Evolutionary conservation across 345 rosid genomes (phyloP).

Genomic region (Euphorbia pulcherrima): DNA sequence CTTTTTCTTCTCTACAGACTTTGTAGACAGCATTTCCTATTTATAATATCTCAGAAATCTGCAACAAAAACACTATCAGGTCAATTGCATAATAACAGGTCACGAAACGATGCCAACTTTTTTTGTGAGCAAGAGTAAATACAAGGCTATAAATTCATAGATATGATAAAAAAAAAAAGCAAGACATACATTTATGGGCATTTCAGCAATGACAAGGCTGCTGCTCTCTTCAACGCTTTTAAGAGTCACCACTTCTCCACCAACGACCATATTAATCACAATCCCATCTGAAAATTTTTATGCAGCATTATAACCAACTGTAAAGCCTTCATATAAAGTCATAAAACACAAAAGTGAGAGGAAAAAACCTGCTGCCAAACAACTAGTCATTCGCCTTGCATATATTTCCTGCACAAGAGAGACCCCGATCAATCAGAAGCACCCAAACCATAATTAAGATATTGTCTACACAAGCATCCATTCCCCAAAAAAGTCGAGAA

Average conservation of each 20-base stretch:
- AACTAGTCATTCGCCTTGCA: constrained; percentile 61
- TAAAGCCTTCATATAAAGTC: background rate
- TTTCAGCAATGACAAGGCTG: constrained; percentile 62
- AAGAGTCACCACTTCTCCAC: constrained; percentile 81
- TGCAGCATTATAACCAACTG: constrained; percentile 6
- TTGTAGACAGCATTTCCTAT: constrained; percentile 15
- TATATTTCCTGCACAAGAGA: constrained; percentile 65
- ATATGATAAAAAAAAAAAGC: background rate
- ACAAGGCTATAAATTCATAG: constrained; percentile 1
- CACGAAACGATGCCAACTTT: background rate
- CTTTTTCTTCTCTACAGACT: background rate
- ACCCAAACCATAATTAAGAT: background rate
- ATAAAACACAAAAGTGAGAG: constrained; percentile 2
- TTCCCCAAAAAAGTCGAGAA: background rate
- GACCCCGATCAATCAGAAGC: background rate
- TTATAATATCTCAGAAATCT: constrained; percentile 86
- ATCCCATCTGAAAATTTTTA: constrained; percentile 67
- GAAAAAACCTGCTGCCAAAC: constrained; percentile 76
- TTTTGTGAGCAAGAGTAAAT: constrained; percentile 2
- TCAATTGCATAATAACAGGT: constrained; percentile 8
- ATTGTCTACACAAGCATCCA: background rate
- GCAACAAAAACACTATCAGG: constrained; percentile 29
- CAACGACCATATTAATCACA: constrained; percentile 85
- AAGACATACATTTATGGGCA: constrained; percentile 77
- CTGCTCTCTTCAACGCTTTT: constrained; percentile 77